phyloP scores from a whole-genome alignment of 2,329 filamentous ascomycete species.

The Cytospora piceae region DNA sequence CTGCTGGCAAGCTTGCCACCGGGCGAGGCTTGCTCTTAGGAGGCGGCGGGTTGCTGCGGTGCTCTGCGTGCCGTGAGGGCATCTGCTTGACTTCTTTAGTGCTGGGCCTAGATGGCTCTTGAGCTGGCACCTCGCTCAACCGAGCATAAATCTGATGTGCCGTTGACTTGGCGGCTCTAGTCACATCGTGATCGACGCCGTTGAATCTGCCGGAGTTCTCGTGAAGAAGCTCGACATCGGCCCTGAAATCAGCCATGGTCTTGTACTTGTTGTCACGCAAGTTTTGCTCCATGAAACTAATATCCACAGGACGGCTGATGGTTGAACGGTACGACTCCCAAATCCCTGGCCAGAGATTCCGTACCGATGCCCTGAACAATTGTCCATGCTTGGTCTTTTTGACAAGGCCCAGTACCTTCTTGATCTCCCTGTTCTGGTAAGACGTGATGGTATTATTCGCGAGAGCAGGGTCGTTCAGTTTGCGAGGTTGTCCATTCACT shows the following conservation, averaged over 20 bases:
- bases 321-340: conserved; percentile 65
- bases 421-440: conserved; percentile 64
- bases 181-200: conserved; percentile 74
- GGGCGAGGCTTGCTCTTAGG: conserved; percentile 38
- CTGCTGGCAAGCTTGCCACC: conserved; percentile 39
- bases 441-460: conserved; percentile 58
- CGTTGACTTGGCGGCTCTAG: conserved; percentile 57
- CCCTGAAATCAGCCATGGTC: conserved; percentile 71
- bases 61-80: conserved; percentile 51
- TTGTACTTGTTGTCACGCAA: conserved; percentile 71
- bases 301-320: conserved; percentile 78
- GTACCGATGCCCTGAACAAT: conserved; percentile 78
- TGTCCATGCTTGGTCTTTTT: conserved; percentile 85
- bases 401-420: conserved; percentile 70
- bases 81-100: conserved; percentile 61
- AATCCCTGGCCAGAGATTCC: conserved; percentile 73
- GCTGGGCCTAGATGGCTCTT: conserved; percentile 64
- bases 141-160: conserved; percentile 59
- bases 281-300: conserved; percentile 79
- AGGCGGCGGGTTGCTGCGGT: conserved; percentile 44
- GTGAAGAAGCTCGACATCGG: conserved; percentile 77
- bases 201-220: conserved; percentile 84
- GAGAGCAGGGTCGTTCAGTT: conserved; percentile 48
- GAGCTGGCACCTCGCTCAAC: conserved; percentile 48
- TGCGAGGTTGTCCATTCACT: conserved; percentile 38